Percentiles rank a stretch among this genome's conserved stretches.
Conservation (phyloP, 331 rosid genomes). For the Telfairia occidentalis region DNA sequence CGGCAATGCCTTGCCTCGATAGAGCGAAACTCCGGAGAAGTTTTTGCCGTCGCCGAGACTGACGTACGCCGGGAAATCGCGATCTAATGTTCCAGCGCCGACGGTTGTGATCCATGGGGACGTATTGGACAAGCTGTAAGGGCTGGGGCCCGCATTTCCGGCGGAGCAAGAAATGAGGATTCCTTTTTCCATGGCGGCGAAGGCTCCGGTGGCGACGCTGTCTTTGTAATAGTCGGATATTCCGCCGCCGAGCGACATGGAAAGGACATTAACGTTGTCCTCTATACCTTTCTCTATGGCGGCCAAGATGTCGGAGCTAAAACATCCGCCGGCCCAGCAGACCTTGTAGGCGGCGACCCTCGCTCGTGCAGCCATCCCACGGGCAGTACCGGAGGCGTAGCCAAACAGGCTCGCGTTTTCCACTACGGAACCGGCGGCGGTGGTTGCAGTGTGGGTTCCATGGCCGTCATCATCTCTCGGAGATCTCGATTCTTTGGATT, state of each 20-base stretch:
- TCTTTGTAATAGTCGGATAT: constrained; percentile 32
- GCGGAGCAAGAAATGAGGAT: constrained; percentile 55
- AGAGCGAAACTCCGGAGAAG: constrained; percentile 51
- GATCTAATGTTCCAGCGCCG: constrained; percentile 87
- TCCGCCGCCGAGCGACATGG: constrained; percentile 57
- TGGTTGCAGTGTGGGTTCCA: constrained; percentile 72
- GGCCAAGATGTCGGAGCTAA: constrained; percentile 45
- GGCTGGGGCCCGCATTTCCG: constrained; percentile 55
- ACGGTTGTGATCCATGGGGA: constrained; percentile 92
- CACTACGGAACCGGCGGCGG: constrained; percentile 55
- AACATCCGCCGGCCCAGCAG: constrained; percentile 52
- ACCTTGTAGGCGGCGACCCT: constrained; percentile 63
- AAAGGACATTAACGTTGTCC: constrained; percentile 53
- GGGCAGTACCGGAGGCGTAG: constrained; percentile 55
- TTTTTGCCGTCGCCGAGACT: constrained; percentile 56
- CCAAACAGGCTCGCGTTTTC: constrained; percentile 38
- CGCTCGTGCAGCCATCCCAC: constrained; percentile 68
- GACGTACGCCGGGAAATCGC: constrained; percentile 53
- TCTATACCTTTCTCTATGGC: constrained; percentile 64
- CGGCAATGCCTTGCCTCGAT: constrained; percentile 22
- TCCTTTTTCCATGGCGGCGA: constrained; percentile 71
- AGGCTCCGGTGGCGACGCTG: constrained; percentile 50
- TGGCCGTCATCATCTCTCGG: constrained; percentile 70
- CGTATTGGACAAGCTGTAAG: constrained; percentile 26
- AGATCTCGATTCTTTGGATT: constrained; percentile 34